Base-by-base conservation (phyloP, 805 yeast species). In the Candida insectorum region DNA sequence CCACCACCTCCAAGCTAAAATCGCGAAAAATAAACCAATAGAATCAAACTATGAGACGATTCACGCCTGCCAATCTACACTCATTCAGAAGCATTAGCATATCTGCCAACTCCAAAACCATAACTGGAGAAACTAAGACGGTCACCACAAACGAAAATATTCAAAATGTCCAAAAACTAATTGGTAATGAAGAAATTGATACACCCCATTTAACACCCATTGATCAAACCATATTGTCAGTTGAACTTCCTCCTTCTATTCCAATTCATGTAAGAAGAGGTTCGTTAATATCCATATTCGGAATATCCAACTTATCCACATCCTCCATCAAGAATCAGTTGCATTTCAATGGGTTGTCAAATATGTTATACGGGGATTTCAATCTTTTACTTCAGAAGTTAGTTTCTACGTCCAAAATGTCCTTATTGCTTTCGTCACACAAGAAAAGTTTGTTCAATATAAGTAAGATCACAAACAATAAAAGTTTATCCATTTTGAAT, bases 181-280 rank as follows among this genome's bases (percentile, higher is more conserved):
- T 37, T 13, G 28, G 30, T 24, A 40, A 31, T 28, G 30, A 29
- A 23, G 24, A 12, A 5, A 24, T 28, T n/a, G 39, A 36, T 24
- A n/a, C 40, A 21, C 34, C 41, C 5, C 18, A 18, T 12, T 12
- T 37, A 6, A 30, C 26, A 4, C 37, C 41, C 8, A 30, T 77
- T 35, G 81, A 79, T 5, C 55, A 51, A 4, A 59, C 77, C 0
- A 60, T 76, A 0, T 52, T 77, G 15, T 60, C 73, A 5, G 51
- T 77, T n/a, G 56, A 65, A 1, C 49, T 74, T n/a, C 79, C 81
- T 1, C 78, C 85, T 1, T 77, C 84, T 0, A 56, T 75, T 1
- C 83, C 85, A 0, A 53, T 77, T 2, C 60, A 62, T 40, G 54
- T 77, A 9, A 62, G 69, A 25, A 60, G 65, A 24, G 73, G 77